Base-by-base conservation (phyloP, 352 stramenopile genomes). In the Globisporangium nunn region DNA sequence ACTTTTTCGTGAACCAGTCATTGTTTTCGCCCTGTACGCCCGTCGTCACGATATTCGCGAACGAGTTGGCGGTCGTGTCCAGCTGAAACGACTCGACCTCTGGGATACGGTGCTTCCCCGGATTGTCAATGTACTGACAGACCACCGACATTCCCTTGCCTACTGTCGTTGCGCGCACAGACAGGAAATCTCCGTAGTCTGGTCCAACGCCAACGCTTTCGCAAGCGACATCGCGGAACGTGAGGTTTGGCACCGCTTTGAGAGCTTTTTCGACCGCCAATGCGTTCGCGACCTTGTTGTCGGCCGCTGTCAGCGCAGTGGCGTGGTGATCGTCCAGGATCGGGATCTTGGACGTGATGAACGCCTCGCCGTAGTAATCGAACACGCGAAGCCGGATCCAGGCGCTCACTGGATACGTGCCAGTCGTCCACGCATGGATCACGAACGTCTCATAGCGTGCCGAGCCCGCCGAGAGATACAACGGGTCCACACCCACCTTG, bases 401-500 rank as follows among this genome's bases (percentile, higher is more conserved):
- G 4, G 68, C 23, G 11, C 48, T 46, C 10, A 59, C n/a, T 2
- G 50, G 41, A 18, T 43, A 63, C 10, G 50, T 40, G 14, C 6
- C 37, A 18, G 10, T 29, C 0, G 56, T 49, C 5, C 40, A 39
- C n/a, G 53, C 61, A 33, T 86, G 75, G 4, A 90, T 56, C 28
- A 75, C 70, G 41, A 91, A 88, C 6, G 70, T 75, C 54, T 88
- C 64, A 49, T 71, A 74, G 1, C 59, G 69, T 0, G 78, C 63
- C 0, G 56, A 66, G 0, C 79, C 79, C 0, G 53, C 64, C 0
- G 73, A 64, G 17, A 85, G 30, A 37, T 74, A 91, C 43, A 91
- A 69, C 29, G 81, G 81, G 41, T 91, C 81, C 1, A 89, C 68
- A 3, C 81, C 81, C 46, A 88, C 70, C 40, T 89, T 88, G 65